phyloP scores from a whole-genome alignment of 257 asterid genomes.

The Parsonsia alboflavescens region DNA sequence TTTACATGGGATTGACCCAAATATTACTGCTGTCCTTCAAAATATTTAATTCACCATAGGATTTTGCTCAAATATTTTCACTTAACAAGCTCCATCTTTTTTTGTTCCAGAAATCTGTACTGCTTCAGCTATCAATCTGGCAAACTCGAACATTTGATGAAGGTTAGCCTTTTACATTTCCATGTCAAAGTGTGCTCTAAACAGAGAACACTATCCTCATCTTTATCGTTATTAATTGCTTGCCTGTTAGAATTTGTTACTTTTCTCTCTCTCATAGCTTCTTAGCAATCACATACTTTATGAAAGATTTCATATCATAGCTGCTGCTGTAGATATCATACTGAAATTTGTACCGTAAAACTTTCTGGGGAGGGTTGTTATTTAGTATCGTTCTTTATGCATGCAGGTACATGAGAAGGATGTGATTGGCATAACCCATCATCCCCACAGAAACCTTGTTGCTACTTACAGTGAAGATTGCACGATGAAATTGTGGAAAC shows the following conservation, averaged over 20 bases:
- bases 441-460: conserved; percentile 82
- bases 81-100: neutral
- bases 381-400: neutral
- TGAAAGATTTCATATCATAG: neutral
- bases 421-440: conserved; percentile 87
- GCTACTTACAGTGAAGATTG: conserved; percentile 85
- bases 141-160: conserved; percentile 94
- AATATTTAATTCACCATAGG: neutral
- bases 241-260: neutral
- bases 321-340: too few species aligned
- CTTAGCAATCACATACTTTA: neutral
- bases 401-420: conserved; percentile 93
- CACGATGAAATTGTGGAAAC: conserved; percentile 93
- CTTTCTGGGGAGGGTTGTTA: neutral
- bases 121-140: conserved; percentile 94
- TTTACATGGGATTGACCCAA: neutral
- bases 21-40: neutral
- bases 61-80: neutral
- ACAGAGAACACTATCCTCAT: neutral
- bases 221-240: too few species aligned
- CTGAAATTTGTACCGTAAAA: too few species aligned
- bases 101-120: conserved; percentile 64
- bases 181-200: neutral
- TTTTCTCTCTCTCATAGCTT: neutral
- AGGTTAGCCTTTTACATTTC: conserved; percentile 41